phyloP scores from a whole-genome alignment of 345 rosid genomes.

The Balakata baccata region DNA sequence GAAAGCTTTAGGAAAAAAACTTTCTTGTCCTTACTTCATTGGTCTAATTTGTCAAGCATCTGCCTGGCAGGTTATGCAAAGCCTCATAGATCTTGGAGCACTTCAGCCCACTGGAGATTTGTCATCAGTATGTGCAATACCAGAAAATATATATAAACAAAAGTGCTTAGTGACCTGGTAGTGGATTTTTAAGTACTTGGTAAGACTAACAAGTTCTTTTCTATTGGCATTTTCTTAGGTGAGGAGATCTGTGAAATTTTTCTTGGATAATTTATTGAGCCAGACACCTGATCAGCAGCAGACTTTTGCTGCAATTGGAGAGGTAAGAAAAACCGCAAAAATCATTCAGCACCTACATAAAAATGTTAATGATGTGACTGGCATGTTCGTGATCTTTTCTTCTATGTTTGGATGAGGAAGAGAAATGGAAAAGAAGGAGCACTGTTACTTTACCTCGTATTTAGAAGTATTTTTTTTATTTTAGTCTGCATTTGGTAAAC shows the following conservation, averaged over 20 bases:
- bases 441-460: neutral
- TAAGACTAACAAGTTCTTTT: neutral
- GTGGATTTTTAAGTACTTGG: neutral
- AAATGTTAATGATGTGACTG: neutral
- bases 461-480: neutral
- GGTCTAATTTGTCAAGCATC: conserved; percentile 25
- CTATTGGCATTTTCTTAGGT: conserved; percentile 44
- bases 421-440: neutral
- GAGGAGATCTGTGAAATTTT: conserved; percentile 90
- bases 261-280: conserved; percentile 75
- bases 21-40: conserved; percentile 1
- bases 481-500: neutral
- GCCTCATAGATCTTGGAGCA: conserved; percentile 83
- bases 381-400: neutral
- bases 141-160: neutral
- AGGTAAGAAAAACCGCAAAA: conserved; percentile 42
- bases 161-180: neutral
- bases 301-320: conserved; percentile 86
- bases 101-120: conserved; percentile 96
- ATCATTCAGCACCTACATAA: neutral
- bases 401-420: neutral
- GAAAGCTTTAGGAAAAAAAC: neutral
- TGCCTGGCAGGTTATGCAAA: conserved; percentile 63
- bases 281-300: conserved; percentile 85
- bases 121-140: conserved; percentile 58